These are phyloP conservation scores for Calocera viscosa DNA, from an alignment of 768 basidiomycete genomes.

Conservation along the genomic window DNA sequence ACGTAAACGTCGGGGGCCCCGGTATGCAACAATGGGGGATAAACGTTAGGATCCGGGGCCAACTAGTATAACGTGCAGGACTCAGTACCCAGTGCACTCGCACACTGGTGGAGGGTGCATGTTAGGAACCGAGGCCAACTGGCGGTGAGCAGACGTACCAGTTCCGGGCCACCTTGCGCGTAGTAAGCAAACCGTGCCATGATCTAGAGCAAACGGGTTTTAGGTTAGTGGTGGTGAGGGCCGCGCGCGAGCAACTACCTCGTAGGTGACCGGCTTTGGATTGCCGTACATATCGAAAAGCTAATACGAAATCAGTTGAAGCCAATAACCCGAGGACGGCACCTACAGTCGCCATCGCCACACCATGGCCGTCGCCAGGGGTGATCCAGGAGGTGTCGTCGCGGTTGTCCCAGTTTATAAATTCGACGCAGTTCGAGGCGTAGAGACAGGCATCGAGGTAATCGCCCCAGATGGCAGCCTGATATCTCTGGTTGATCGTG, in stretches of 20 bases:
- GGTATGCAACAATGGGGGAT: too few species aligned
- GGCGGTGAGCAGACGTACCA: too few species aligned
- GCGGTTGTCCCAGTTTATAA: constrained; percentile 13
- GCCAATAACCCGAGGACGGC: background rate
- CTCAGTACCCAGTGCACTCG: constrained; percentile 9
- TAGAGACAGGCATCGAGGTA: constrained; percentile 14
- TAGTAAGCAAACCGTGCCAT: constrained; percentile 9
- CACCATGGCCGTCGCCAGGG: background rate
- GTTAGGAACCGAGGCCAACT: too few species aligned
- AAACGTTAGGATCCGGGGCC: too few species aligned
- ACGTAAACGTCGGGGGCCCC: too few species aligned
- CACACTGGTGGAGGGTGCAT: too few species aligned
- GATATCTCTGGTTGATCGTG: background rate
- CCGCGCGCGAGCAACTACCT: background rate
- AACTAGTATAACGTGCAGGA: background rate
- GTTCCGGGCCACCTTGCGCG: constrained; percentile 8
- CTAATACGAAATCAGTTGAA: background rate
- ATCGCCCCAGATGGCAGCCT: constrained; percentile 8
- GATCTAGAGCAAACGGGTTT: too few species aligned
- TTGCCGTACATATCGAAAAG: constrained; percentile 12
- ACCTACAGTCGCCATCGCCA: constrained; percentile 1
- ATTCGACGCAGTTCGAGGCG: constrained; percentile 14
- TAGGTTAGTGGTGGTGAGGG: too few species aligned
- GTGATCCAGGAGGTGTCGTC: constrained; percentile 15
- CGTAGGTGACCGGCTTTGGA: constrained; percentile 13